Base-by-base conservation (phyloP, 2,329 filamentous ascomycete species). In the Colletotrichum sidae region DNA sequence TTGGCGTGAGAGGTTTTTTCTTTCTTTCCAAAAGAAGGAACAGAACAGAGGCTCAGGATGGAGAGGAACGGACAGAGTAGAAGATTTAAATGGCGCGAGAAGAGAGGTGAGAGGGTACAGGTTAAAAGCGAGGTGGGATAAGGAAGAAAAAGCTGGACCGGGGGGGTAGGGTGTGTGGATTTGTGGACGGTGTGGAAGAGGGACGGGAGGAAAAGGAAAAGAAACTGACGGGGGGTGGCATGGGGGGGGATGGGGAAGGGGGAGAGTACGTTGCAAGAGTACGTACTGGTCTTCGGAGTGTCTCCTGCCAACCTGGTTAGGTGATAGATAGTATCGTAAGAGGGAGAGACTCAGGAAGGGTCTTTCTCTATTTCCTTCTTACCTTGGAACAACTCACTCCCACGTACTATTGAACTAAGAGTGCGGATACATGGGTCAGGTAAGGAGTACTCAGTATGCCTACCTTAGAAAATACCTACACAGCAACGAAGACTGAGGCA, bases 41-140 rank as follows among this genome's bases (percentile, higher is more conserved):
- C 41, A 63, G 47, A 54, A 15, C 17, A 57, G 17, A 37, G 25
- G 41, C 42, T n/a, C 25, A 25, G 46, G 59, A 52, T 52, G 50
- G 55, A 39, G 55, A 62, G 55, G 53, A 49, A 60, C 46, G 67
- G 63, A 68, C 55, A 63, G 67, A 64, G 67, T 38, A 42, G 60
- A 51, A 64, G 54, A 45, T 67, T 68, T 67, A 68, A 68, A 68
- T 57, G 62, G 58, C 50, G 25, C 34, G 35, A 50, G 60, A 55
- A 39, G 46, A 54, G 42, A 25, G 60, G 50, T n/a, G 47, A 54
- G 61, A 39, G 55, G 55, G 38, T 42, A 44, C n/a, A 49, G 53
- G 44, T 11, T 38, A 49, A 39, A 45, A 56, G 44, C 52, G 45
- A 57, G 55, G 55, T 50, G 55, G 50, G 55, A 60, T 39, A 59